Evolutionary conservation across 2,329 filamentous ascomycete genomes (phyloP).

Genomic region (Apiospora marii): DNA sequence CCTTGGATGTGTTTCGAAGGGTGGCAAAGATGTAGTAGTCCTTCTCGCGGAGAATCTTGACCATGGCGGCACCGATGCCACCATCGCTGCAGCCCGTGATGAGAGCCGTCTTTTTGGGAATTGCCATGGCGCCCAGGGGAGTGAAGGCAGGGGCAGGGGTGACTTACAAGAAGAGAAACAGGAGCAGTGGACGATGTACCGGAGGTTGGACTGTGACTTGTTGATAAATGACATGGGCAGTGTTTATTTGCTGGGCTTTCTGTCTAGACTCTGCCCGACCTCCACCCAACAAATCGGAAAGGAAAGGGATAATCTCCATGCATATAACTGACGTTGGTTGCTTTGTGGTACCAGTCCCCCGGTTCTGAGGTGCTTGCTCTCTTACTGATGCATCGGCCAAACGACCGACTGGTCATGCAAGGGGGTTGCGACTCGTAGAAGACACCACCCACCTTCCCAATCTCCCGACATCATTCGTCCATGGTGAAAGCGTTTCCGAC

Average conservation of each 20-base stretch:
- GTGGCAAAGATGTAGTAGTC: slow-evolving; percentile 27
- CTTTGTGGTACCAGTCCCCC: no score
- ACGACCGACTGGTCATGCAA: no score
- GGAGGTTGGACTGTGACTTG: neutral
- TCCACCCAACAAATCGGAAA: neutral
- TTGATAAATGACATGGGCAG: neutral
- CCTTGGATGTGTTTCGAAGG: slow-evolving; percentile 23
- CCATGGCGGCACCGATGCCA: slow-evolving; percentile 26
- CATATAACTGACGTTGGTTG: neutral
- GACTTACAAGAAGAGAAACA: neutral
- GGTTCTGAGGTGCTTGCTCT: no score
- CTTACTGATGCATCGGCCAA: no score
- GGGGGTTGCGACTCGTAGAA: no score
- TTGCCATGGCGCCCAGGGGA: no score
- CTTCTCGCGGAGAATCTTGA: slow-evolving; percentile 16
- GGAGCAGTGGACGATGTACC: neutral
- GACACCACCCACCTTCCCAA: no score
- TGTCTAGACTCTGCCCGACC: no score
- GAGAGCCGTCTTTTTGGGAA: slow-evolving; percentile 3
- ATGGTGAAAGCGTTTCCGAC: no score
- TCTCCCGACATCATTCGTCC: no score
- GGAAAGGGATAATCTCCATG: neutral
- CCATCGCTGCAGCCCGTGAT: slow-evolving; percentile 27
- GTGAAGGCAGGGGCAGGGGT: neutral
- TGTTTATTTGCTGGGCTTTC: no score